Base-by-base conservation (phyloP, 2,329 filamentous ascomycete genomes). In the Cladophialophora exuberans region DNA sequence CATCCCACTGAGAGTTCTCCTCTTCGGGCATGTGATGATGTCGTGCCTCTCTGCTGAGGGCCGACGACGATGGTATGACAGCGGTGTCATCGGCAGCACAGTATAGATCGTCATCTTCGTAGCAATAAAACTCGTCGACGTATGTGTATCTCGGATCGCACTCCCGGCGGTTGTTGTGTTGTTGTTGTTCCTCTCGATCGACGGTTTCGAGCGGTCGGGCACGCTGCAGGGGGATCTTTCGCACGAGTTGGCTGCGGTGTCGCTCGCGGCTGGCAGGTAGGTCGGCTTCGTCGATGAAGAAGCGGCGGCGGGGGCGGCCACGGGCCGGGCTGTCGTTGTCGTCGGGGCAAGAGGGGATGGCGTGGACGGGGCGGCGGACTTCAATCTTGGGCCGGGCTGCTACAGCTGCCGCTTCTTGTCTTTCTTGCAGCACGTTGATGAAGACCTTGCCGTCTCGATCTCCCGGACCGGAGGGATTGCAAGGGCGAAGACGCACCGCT, bases 1-100 rank as follows among this genome's bases (percentile, higher is more conserved):
- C 39, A 28, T 59, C 57, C 52, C 53, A 59, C n/a, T 35, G 23
- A 3, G 46, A 35, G 18, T 52, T 49, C 45, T 55, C 56, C n/a
- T 22, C 17, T 52, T 54, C 45, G 2, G 44, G 43, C 6, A 54
- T 47, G 36, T 35, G 36, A 18, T 43, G 23, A 20, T 30, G 39
- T 10, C 30, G 28, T 13, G 33, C 41, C 15, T 56, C 20, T 13
- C 46, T 36, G n/a, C n/a, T 26, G 9, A 15, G 22, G 5, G n/a
- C n/a, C n/a, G n/a, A n/a, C n/a, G n/a, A n/a, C n/a, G n/a, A n/a
- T n/a, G n/a, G n/a, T n/a, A n/a, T n/a, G n/a, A n/a, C n/a, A n/a
- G n/a, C n/a, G n/a, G 22, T 18, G 23, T 49, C 33, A n/a, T 28
- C n/a, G 7, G 33, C 10, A 15, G 18, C 33, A 31, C 23, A 42